These are phyloP conservation scores for Ogataea zsoltii DNA, from an alignment of 805 yeast genomes.

Conservation along the genomic window DNA sequence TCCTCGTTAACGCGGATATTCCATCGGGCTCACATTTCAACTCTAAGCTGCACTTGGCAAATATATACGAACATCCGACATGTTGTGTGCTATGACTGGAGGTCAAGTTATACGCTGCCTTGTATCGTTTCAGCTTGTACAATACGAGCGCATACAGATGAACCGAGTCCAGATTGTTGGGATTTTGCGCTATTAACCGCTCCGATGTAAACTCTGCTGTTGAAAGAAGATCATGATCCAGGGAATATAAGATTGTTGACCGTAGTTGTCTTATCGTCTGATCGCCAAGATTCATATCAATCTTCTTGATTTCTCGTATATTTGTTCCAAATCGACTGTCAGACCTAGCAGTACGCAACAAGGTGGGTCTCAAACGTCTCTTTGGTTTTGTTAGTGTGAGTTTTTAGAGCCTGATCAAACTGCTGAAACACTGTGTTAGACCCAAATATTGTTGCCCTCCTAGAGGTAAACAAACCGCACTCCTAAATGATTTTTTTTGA, in stretches of 20 bases:
- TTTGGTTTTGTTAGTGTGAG: background rate
- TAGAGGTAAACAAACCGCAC: constrained; percentile 16
- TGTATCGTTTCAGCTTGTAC: constrained; percentile 56
- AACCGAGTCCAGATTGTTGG: constrained; percentile 56
- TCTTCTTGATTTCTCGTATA: background rate
- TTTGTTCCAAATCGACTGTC: background rate
- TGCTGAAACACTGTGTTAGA: background rate
- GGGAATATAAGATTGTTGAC: constrained; percentile 62
- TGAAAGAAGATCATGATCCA: constrained; percentile 65
- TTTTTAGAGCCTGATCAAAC: background rate
- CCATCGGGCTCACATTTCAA: constrained; percentile 63
- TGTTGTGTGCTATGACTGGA: constrained; percentile 46
- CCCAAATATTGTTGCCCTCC: background rate
- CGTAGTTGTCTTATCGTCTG: constrained; percentile 43
- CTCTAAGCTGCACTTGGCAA: constrained; percentile 64
- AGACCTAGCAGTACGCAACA: background rate
- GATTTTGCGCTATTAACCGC: constrained; percentile 64
- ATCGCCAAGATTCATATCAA: constrained; percentile 24
- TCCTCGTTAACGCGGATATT: constrained; percentile 46
- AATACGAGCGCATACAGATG: constrained; percentile 72
- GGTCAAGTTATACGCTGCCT: constrained; percentile 58
- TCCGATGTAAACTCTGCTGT: constrained; percentile 91
- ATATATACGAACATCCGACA: constrained; percentile 75
- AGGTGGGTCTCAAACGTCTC: background rate
- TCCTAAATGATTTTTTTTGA: constrained; percentile 1